Evolutionary conservation across 176 grass and related monocot species (phyloP), one percentile per base, ranked within the genome.

Genomic region (Dactylis glomerata): DNA sequence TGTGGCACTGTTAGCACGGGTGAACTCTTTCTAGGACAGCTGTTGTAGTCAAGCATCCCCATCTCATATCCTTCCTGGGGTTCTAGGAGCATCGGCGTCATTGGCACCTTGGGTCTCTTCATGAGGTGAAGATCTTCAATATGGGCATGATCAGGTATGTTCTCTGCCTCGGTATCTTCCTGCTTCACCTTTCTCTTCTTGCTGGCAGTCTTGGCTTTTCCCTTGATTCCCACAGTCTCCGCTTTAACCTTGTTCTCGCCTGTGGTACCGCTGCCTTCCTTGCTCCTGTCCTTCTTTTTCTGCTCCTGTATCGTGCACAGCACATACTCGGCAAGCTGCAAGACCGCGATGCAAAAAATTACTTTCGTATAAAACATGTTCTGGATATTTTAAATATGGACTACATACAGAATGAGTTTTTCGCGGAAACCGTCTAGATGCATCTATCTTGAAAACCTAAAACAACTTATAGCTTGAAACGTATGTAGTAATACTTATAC

Each of bases 271-370:
- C n/a, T 15, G 16, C 38, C 50, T 45, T 38, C 37, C 34, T 3
- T 8, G 64, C 49, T 5, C 1, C 31, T 16, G 2, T 49, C 6
- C 0, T 59, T 59, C 24, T 32, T 42, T 42, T 42, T 84, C 81
- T 88, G 58, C 15, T 58, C 50, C 81, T 88, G 69, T 24, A 87
- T 87, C 24, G 78, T 56, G 58, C 85, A 87, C 26, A 87, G 22
- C 16, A 82, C 85, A 26, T 63, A 31, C 58, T 10, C 45, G 0
- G 9, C 70, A 40, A 76, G 14, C 85, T 87, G 28, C 67, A 87
- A 62, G 0, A 45, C 19, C n/a, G 65, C n/a, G n/a, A n/a, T n/a
- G n/a, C n/a, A n/a, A n/a, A n/a, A n/a, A n/a, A n/a, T n/a, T n/a
- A n/a, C n/a, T n/a, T n/a, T n/a, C n/a, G n/a, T n/a, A n/a, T n/a